phyloP scores from a whole-genome alignment of 116 monocot species.

The Dioscorea cayenensis region DNA sequence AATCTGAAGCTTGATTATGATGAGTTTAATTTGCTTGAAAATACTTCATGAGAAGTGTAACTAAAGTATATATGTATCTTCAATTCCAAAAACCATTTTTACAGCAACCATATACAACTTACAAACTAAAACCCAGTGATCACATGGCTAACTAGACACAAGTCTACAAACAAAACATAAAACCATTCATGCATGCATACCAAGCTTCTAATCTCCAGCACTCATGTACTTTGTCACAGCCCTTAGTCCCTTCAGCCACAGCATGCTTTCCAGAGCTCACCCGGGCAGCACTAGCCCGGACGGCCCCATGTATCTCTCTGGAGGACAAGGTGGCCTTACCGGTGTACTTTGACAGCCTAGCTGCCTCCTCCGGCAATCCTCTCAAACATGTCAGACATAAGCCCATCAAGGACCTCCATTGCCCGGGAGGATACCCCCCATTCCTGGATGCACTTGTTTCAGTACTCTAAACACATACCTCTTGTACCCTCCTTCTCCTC shows the following conservation, averaged over 20 bases:
- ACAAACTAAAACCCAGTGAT: too few species aligned
- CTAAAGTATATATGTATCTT: too few species aligned
- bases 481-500: conserved; percentile 19
- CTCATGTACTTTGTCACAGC: conserved; percentile 24
- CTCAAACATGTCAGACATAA: conserved; percentile 63
- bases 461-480: conserved; percentile 33
- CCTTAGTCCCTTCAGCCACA: conserved; percentile 44
- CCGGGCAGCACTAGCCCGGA: conserved; percentile 51
- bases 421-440: conserved; percentile 30
- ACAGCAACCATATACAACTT: too few species aligned
- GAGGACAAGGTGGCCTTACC: conserved; percentile 38
- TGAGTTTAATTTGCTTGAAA: too few species aligned
- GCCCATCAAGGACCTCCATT: conserved; percentile 26
- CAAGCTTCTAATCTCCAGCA: background rate
- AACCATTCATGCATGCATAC: too few species aligned
- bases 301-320: conserved; percentile 52
- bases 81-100: too few species aligned
- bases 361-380: conserved; percentile 49
- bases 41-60: too few species aligned
- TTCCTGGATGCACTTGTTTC: conserved; percentile 43
- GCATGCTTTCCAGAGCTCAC: conserved; percentile 58
- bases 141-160: too few species aligned
- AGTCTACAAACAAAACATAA: too few species aligned
- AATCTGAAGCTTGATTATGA: too few species aligned
- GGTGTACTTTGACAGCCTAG: conserved; percentile 24